A percentile compares a stretch with the other conserved stretches of the same genome.
phyloP scores from a whole-genome alignment of 345 rosid species.

The Sapria himalayana region DNA sequence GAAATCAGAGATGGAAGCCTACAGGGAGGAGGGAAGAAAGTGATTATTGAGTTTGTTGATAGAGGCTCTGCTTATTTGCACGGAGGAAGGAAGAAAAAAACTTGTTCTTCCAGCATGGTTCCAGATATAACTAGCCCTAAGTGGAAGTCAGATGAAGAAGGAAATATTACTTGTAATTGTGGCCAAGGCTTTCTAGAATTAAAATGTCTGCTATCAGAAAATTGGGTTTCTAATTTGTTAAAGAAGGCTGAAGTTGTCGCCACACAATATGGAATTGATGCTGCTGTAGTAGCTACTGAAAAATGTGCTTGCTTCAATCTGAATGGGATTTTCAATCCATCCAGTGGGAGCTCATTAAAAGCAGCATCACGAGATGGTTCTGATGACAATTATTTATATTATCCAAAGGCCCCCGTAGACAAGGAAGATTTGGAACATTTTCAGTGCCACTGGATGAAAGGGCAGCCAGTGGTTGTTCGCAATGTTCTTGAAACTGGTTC shows the following conservation, averaged over 20 bases:
- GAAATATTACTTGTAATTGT: slow-evolving; percentile 37
- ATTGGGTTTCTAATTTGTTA: slow-evolving; percentile 19
- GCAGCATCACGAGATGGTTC: slow-evolving; percentile 36
- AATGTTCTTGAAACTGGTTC: slow-evolving; percentile 31
- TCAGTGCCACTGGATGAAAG: slow-evolving; percentile 54
- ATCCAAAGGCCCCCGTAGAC: slow-evolving; percentile 27
- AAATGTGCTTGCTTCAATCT: slow-evolving; percentile 28
- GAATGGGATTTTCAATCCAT: slow-evolving; percentile 12
- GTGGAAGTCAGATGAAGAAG: slow-evolving; percentile 41
- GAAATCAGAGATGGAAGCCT: slow-evolving; percentile 33
- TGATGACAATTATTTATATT: slow-evolving; percentile 39
- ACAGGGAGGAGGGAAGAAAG: slow-evolving; percentile 16
- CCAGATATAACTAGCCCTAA: slow-evolving; percentile 1
- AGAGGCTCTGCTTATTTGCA: slow-evolving; percentile 18
- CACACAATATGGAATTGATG: slow-evolving; percentile 2
- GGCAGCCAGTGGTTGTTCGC: slow-evolving; percentile 49
- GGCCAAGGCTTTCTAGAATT: slow-evolving; percentile 20
- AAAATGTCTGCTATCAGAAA: slow-evolving; percentile 17
- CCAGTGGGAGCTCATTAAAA: slow-evolving; percentile 15
- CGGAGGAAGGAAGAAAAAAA: slow-evolving; percentile 11
- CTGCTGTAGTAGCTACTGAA: slow-evolving; percentile 4
- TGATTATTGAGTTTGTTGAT: slow-evolving; percentile 9
- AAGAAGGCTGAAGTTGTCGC: slow-evolving; percentile 14
- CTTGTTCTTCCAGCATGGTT: neutral
- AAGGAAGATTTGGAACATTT: slow-evolving; percentile 36